phyloP scores from a whole-genome alignment of 2,329 filamentous ascomycete species.

The Orbilia brochopaga region DNA sequence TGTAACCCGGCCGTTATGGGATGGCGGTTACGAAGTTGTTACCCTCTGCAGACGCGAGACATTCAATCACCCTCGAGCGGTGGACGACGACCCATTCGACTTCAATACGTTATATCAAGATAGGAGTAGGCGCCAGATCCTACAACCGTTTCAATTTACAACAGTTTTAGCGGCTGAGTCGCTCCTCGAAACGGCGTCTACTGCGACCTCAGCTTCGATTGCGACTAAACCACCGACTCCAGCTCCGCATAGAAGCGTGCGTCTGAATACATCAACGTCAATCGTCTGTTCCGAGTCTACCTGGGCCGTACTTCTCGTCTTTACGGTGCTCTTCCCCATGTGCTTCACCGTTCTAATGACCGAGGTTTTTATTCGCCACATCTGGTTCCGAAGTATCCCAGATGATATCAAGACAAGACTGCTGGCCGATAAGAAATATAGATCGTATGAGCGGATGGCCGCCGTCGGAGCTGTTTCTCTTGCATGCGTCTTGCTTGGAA shows the following conservation, averaged over 20 bases:
- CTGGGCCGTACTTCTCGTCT: constrained; percentile 27
- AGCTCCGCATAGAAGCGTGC: neutral
- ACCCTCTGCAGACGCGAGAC: constrained; percentile 16
- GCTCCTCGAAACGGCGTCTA: neutral
- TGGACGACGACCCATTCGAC: neutral
- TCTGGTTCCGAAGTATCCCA: constrained; percentile 42
- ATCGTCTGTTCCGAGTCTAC: constrained; percentile 43
- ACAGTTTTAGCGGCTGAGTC: neutral
- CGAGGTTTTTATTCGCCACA: constrained; percentile 27
- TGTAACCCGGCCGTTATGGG: constrained; percentile 11
- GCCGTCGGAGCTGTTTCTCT: constrained; percentile 12
- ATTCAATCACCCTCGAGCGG: neutral
- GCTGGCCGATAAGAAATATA: constrained; percentile 13
- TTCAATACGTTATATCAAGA: neutral
- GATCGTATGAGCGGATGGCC: constrained; percentile 22
- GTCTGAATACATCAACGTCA: constrained; percentile 32
- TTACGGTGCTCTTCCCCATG: constrained; percentile 30
- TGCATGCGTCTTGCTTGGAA: constrained; percentile 23
- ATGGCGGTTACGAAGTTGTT: constrained; percentile 17
- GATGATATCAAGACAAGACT: constrained; percentile 16
- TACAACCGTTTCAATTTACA: constrained; percentile 13
- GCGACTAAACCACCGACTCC: neutral
- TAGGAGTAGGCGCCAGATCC: constrained; percentile 9
- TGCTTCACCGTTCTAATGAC: constrained; percentile 25
- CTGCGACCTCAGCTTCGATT: neutral